Base-by-base conservation (phyloP, 352 stramenopile species). In the Elongisporangium undulatum region DNA sequence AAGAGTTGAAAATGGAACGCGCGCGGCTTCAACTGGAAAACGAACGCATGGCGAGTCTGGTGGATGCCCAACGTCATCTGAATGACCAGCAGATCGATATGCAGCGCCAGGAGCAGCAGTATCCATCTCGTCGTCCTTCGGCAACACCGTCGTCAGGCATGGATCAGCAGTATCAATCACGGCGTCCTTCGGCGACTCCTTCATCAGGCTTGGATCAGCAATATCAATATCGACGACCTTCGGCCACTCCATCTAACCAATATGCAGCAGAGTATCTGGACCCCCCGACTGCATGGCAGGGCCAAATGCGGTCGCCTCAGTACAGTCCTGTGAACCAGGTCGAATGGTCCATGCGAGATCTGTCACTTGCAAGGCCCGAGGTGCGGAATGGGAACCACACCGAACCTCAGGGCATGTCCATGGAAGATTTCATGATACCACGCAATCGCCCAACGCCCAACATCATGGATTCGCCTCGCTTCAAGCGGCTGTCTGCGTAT, bases 11-110 rank as follows among this genome's bases (percentile, higher is more conserved):
- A 1, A 71, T 89, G 22, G 80, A 92, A 29, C 72, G 79, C 39
- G 67, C 72, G 38, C 59, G 87, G 24, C 61, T 91, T 53, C 81
- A 91, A 56, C 62, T 91, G 41, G 83, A 93, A 51, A 93, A 91
- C 45, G 83, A 93, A 62, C 79, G 80, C 45, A 85, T 90, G 74
- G 71, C 71, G 8, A 81, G 59, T 49, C 64, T 88, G 19, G 67
- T 93, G 24, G 81, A 91, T 38, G 67, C 76, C 0, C 77, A 92
- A 56, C 73, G 79, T 16, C 74, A 72, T 13, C 63, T 87, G 21
- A 79, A 80, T 4, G 82, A 87, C 38, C 72, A 87, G 53, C 71
- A 85, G 19, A 60, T 72, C 1, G 75, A 88, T 22, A 54, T 78
- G n/a, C 67, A 81, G 49, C 65, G 51, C 2, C 71, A 78, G 17